A percentile compares a stretch with the other conserved stretches of the same genome.
Conservation (phyloP, 345 rosid genomes). For the Camelina hispida region DNA sequence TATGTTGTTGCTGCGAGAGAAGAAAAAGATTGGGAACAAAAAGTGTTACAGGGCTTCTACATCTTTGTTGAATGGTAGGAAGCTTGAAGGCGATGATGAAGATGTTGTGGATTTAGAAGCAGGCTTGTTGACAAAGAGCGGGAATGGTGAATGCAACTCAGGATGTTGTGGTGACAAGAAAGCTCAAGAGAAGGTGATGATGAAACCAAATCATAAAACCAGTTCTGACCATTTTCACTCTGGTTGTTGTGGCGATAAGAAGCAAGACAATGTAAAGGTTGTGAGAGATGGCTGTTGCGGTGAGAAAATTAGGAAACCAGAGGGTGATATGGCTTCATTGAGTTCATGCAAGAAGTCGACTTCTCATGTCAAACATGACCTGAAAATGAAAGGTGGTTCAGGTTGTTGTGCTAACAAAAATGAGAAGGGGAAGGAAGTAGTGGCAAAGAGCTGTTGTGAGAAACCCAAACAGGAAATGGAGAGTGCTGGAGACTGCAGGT, state of each 20-base stretch:
- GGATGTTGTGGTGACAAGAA: constrained; percentile 42
- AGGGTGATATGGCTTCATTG: constrained; percentile 13
- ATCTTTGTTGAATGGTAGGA: constrained; percentile 24
- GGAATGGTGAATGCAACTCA: constrained; percentile 36
- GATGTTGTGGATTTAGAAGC: constrained; percentile 41
- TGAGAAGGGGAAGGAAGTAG: constrained; percentile 24
- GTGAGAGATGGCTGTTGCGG: constrained; percentile 33
- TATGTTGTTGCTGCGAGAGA: constrained; percentile 65
- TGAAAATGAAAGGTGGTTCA: constrained; percentile 34
- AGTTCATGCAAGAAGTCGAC: constrained; percentile 42
- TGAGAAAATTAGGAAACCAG: constrained; percentile 26
- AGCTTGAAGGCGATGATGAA: constrained; percentile 30
- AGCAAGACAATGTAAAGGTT: constrained; percentile 26
- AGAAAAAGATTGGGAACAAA: constrained; percentile 21
- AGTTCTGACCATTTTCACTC: constrained; percentile 31
- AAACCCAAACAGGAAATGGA: constrained; percentile 5
- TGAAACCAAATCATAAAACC: constrained; percentile 17
- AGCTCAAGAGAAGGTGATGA: constrained; percentile 33
- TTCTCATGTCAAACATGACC: constrained; percentile 24
- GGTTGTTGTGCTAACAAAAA: constrained; percentile 32
- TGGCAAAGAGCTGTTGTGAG: constrained; percentile 36
- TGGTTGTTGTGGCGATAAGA: constrained; percentile 41
- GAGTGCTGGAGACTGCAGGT: constrained; percentile 15
- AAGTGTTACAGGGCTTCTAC: constrained; percentile 40
- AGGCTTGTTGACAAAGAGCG: constrained; percentile 40